phyloP scores from a whole-genome alignment of 768 basidiomycete species.

The Podaxis sp. region DNA sequence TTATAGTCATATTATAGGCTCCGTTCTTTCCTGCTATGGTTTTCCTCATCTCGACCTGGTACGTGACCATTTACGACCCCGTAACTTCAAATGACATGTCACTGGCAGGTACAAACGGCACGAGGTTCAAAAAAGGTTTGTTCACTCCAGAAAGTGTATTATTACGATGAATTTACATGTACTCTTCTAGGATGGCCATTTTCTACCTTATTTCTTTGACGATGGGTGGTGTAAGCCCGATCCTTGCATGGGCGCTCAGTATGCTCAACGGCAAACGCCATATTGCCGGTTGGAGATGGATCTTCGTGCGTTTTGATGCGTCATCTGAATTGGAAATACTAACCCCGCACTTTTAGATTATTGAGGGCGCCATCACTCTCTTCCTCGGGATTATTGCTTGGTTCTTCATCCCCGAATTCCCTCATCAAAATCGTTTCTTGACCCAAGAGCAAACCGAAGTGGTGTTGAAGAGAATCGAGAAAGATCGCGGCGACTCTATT shows the following conservation, averaged over 20 bases:
- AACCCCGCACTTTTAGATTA: constrained; percentile 18
- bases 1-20: constrained; percentile 26
- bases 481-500: constrained; percentile 30
- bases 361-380: constrained; percentile 26
- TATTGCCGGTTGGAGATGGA: constrained; percentile 27
- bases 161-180: neutral
- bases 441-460: constrained; percentile 27
- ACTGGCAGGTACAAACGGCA: constrained; percentile 22
- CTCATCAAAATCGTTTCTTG: constrained; percentile 27
- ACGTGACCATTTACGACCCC: neutral
- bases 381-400: constrained; percentile 22
- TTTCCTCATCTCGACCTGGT: constrained; percentile 48
- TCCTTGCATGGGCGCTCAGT: constrained; percentile 24
- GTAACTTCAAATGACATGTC: neutral
- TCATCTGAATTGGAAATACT: neutral
- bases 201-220: constrained; percentile 25
- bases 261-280: constrained; percentile 21
- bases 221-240: constrained; percentile 24
- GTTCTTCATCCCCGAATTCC: constrained; percentile 25
- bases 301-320: constrained; percentile 20
- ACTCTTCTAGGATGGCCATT: constrained; percentile 20
- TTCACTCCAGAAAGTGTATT: neutral
- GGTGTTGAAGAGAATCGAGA: constrained; percentile 27
- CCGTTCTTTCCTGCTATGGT: constrained; percentile 45
- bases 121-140: constrained; percentile 30